Percentiles rank a stretch among this genome's conserved stretches.
These are phyloP conservation scores for Phalaenopsis aphrodite DNA, from an alignment of 106 monocot genomes.

Conservation along the genomic window DNA sequence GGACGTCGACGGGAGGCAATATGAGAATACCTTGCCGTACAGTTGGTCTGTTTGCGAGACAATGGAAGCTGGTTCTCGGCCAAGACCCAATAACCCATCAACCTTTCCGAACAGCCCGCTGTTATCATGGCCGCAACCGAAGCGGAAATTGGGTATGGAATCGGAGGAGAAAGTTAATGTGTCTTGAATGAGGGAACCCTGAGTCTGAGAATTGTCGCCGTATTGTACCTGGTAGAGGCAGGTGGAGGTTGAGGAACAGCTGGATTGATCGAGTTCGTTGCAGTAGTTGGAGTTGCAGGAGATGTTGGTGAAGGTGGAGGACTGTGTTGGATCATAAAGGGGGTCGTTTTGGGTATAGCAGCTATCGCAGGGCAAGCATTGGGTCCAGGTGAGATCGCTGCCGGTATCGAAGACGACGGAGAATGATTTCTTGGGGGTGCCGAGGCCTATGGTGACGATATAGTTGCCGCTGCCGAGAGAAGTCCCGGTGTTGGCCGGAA, in stretches of 20 bases:
- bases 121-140: conserved; percentile 26
- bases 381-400: no score
- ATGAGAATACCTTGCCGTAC: no score
- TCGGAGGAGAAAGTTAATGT: conserved; percentile 8
- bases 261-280: neutral
- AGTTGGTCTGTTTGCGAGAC: no score
- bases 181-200: conserved; percentile 11
- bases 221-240: conserved; percentile 28
- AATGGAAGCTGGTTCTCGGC: no score
- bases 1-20: neutral
- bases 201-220: conserved; percentile 17
- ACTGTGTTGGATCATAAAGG: no score
- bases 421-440: conserved; percentile 5
- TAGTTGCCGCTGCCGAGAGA: conserved; percentile 13
- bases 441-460: conserved; percentile 10
- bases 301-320: neutral
- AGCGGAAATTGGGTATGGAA: conserved; percentile 16
- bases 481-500: no score
- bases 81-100: conserved; percentile 4
- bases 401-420: neutral
- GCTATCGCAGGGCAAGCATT: no score
- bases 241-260: conserved; percentile 8
- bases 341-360: no score
- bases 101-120: conserved; percentile 11
- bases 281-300: conserved; percentile 29